Conservation (phyloP, 768 basidiomycete species). For the Sporobolomyces phaffii region DNA sequence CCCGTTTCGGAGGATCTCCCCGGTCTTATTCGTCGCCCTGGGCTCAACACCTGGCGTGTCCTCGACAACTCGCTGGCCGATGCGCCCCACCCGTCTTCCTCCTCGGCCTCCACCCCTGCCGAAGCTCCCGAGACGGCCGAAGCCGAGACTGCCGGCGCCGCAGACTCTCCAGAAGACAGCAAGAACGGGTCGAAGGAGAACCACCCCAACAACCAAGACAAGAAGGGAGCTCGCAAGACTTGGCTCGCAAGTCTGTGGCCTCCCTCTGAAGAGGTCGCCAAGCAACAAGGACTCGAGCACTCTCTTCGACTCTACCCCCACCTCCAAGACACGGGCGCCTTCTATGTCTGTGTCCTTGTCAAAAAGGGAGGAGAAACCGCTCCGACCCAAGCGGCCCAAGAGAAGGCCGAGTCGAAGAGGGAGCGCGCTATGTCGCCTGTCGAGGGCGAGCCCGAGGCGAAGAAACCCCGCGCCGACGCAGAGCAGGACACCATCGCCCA, state of each 20-base stretch:
- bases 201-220: slow-evolving; percentile 43
- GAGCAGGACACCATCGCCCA: not conserved
- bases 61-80: slow-evolving; percentile 52
- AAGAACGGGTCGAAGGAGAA: slow-evolving; percentile 17
- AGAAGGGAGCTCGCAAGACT: slow-evolving; percentile 53
- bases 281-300: slow-evolving; percentile 59
- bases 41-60: slow-evolving; percentile 71
- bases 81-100: slow-evolving; percentile 31
- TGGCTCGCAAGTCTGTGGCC: slow-evolving; percentile 68
- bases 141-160: not conserved
- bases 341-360: slow-evolving; percentile 84
- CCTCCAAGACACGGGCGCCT: slow-evolving; percentile 91
- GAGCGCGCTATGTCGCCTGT: slow-evolving; percentile 24
- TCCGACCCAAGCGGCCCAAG: not conserved
- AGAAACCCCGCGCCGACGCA: slow-evolving; percentile 10
- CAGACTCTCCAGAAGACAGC: not conserved
- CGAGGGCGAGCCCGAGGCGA: slow-evolving; percentile 32
- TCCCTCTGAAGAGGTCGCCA: slow-evolving; percentile 53
- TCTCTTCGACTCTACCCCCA: slow-evolving; percentile 90
- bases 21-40: slow-evolving; percentile 66
- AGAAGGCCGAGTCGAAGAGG: slow-evolving; percentile 2
- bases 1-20: slow-evolving; percentile 70
- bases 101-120: not conserved
- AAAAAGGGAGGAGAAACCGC: slow-evolving; percentile 39
- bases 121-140: slow-evolving; percentile 12